phyloP scores from a whole-genome alignment of 2,329 filamentous ascomycete genomes.

The Aspergillus pseudoterreus region DNA sequence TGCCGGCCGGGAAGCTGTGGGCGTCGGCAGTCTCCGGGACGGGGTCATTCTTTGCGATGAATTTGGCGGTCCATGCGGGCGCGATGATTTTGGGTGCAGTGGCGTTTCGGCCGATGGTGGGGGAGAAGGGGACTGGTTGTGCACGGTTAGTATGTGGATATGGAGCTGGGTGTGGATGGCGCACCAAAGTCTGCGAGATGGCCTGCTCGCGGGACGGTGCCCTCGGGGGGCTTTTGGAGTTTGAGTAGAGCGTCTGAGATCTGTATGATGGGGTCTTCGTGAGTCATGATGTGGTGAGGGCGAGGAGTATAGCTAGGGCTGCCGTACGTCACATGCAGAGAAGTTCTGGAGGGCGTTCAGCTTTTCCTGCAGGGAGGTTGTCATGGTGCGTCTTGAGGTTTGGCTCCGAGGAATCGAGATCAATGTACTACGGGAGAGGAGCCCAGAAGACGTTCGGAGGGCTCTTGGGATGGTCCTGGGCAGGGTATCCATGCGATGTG shows the following conservation, averaged over 20 bases:
- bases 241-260: conserved; percentile 71
- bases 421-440: neutral
- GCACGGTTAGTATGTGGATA: neutral
- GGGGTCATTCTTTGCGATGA: conserved; percentile 55
- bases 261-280: conserved; percentile 30
- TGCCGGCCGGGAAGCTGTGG: conserved; percentile 54
- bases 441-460: neutral
- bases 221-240: conserved; percentile 47
- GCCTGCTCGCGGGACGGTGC: conserved; percentile 58
- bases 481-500: neutral
- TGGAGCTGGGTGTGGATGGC: conserved; percentile 1
- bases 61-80: conserved; percentile 46
- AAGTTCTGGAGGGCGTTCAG: conserved; percentile 31
- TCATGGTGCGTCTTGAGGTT: conserved; percentile 21
- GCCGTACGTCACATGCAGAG: conserved; percentile 43
- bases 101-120: conserved; percentile 25
- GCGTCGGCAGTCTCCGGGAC: conserved; percentile 28
- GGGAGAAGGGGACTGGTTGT: conserved; percentile 32
- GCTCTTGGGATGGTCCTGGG: neutral
- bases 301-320: neutral
- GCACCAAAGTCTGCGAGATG: conserved; percentile 62
- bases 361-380: conserved; percentile 32
- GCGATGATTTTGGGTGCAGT: conserved; percentile 36
- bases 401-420: neutral
- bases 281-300: neutral